A percentile compares a stretch with the other conserved stretches of the same genome.
Evolutionary conservation across 495 filamentous ascomycete species (phyloP).

Genomic region (Niebla homalea): DNA sequence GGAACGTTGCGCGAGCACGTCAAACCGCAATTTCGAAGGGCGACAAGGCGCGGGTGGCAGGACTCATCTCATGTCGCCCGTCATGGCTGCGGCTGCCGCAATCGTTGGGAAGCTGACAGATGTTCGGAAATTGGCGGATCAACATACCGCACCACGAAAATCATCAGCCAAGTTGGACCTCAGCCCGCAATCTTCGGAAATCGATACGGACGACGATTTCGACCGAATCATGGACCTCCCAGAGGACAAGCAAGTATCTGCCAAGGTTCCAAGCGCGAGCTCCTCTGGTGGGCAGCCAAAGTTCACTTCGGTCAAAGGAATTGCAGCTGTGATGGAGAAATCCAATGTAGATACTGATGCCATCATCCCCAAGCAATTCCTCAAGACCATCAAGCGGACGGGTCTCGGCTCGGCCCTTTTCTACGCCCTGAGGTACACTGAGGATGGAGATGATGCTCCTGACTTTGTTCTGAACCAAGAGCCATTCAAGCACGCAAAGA

Average conservation of each 20-base stretch:
- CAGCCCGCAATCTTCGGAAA: conserved; percentile 56
- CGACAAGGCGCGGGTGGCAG: conserved; percentile 87
- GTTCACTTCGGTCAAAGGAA: conserved; percentile 70
- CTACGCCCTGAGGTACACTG: conserved; percentile 62
- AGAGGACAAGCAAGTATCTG: conserved; percentile 52
- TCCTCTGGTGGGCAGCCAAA: conserved; percentile 58
- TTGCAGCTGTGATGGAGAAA: conserved; percentile 77
- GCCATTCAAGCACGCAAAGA: conserved; percentile 73
- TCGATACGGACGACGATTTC: conserved; percentile 58
- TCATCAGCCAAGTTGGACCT: conserved; percentile 39
- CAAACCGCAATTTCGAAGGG: conserved; percentile 96
- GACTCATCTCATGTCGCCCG: conserved; percentile 93
- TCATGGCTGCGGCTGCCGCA: conserved; percentile 87
- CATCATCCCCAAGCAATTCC: conserved; percentile 98
- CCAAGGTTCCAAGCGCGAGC: conserved; percentile 37
- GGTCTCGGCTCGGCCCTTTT: conserved; percentile 84
- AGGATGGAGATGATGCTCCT: conserved; percentile 57
- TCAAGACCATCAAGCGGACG: conserved; percentile 98
- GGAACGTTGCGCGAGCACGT: conserved; percentile 85
- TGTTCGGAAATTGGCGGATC: conserved; percentile 61
- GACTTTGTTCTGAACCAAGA: conserved; percentile 86
- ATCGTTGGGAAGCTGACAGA: conserved; percentile 85
- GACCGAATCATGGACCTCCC: conserved; percentile 70
- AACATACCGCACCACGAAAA: conserved; percentile 45
- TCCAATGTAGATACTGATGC: conserved; percentile 94